Conservation (phyloP, 2,329 filamentous ascomycete genomes). For the Epichloe baconii region DNA sequence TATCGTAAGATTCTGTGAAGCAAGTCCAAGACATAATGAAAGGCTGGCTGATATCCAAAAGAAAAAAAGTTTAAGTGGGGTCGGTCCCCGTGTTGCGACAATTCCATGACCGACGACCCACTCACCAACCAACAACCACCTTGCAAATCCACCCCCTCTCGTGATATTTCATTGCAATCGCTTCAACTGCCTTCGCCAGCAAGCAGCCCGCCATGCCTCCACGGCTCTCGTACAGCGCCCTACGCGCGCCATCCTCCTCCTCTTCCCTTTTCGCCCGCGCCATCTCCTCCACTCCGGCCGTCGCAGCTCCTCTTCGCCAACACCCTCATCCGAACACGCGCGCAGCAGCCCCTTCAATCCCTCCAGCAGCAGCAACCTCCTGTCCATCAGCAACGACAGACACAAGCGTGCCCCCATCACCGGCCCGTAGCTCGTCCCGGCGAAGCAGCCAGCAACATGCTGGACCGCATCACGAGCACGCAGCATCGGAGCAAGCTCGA, state of each 20-base stretch:
- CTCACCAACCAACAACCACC: too few species aligned
- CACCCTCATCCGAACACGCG: not conserved
- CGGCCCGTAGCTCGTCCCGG: conserved; percentile 6
- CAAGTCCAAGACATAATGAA: too few species aligned
- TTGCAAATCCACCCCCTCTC: not conserved
- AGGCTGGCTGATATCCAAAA: too few species aligned
- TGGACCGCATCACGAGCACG: conserved; percentile 17
- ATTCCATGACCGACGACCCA: too few species aligned
- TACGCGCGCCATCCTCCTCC: conserved; percentile 9
- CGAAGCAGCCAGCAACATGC: conserved; percentile 16
- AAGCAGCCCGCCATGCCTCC: conserved; percentile 25
- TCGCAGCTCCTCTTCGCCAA: conserved; percentile 14
- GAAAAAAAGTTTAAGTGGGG: too few species aligned
- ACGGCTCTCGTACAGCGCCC: conserved; percentile 19
- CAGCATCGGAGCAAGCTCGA: conserved; percentile 22
- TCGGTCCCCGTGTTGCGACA: too few species aligned
- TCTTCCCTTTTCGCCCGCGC: conserved; percentile 12
- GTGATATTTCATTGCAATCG: not conserved
- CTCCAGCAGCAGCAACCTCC: conserved; percentile 10
- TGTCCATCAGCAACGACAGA: conserved; percentile 11
- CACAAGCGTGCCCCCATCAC: conserved; percentile 3
- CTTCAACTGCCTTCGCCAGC: conserved; percentile 1
- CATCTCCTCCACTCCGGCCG: conserved; percentile 18
- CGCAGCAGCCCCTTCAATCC: not conserved
- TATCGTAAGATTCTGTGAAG: too few species aligned